Evolutionary conservation across 345 rosid species (phyloP), one percentile per base, ranked within the genome.

Genomic region (Melastoma malabathricum): DNA sequence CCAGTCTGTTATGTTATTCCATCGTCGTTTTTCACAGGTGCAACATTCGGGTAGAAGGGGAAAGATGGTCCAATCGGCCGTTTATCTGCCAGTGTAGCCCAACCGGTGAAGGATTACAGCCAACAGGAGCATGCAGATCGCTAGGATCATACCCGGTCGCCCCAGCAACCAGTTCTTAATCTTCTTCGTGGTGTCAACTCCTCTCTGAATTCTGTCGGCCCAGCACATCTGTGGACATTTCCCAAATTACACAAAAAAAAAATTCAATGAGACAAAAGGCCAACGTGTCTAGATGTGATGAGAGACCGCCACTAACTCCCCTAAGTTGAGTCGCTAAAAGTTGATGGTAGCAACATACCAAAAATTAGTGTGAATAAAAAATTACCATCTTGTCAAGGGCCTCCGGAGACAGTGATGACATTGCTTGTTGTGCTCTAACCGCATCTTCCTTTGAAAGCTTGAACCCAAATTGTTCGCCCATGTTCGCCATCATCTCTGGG

Each of bases 101-200:
- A 85, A 68, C 72, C 89, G 64, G 43, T 83, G 86, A 64, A 93
- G 80, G 71, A 88, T n/a, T 34, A 85, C 45, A 7, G 99, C 97
- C 57, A 93, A 60, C 52, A 93, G 47, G 61, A 93, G 90, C 70
- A 93, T 81, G 66, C 78, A 68, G 52, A 93, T 59, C 0, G 95
- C 99, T 45, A 88, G 59, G 17, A 84, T 76, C 84, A 88, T 64
- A 48, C 95, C 99, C 0, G 83, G 77, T 66, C 69, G 77, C 13
- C 97, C 97, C 0, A 93, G 77, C 60, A 93, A 59, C 97, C 97
- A 93, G 57, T 81, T 85, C 83, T 92, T 92, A 44, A 88, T 81
- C 69, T 81, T 88, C 75, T 64, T 85, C 1, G 76, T 85, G 47
- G 75, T 72, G 59, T 76, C 81, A 1, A 78, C 84, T 65, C 90